Evolutionary conservation across 1,284 basidiomycete genomes (phyloP), one percentile per base, ranked within the genome.

Genomic region (Trichosporon sp.): DNA sequence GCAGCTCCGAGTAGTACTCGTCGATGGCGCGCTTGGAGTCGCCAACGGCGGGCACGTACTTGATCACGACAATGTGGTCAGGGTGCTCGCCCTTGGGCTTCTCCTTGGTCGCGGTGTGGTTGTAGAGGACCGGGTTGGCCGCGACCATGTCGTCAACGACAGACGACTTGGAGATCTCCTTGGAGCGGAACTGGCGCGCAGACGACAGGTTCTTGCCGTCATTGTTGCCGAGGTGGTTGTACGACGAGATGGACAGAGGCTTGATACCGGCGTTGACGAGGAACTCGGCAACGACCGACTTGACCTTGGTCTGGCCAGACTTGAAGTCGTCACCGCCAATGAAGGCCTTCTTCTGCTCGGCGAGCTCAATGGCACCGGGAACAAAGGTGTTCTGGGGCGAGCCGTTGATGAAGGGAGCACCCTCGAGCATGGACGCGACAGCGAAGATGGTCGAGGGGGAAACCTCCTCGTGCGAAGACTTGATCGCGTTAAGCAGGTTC

Each of bases 381-480:
- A 99, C 95, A 81, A 98, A 98, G 6, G 96, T 98, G 90, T 99
- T 99, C 88, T 99, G 96, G 21, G 96, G 96, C 31, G 96, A 95
- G 69, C 96, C 96, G 81, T 98, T 99, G 84, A 99, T 90, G 88
- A 96, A 98, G 37, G 96, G 94, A 77, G 91, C 91, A 73, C 92
- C 92, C 85, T 98, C 96, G 76, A 98, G 91, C 83, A 99, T 98
- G 40, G 95, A 89, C 4, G 96, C 96, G 73, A 98, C 91, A 40
- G 96, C 96, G 80, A 98, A 99, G 78, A 98, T 84, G 71, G 95
- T 96, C 70, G 94, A 97, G 5, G 97, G 96, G 12, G 96, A 94
- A 19, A 98, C 91, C 84, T 99, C 96, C 16, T 89, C 87, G 87
- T 98, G 96, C 54, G 92, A 94, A 31, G 84, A 75, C 85, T 92